These are phyloP conservation scores for Globisporangium radiosum DNA, from an alignment of 352 stramenopile genomes.

Conservation along the genomic window DNA sequence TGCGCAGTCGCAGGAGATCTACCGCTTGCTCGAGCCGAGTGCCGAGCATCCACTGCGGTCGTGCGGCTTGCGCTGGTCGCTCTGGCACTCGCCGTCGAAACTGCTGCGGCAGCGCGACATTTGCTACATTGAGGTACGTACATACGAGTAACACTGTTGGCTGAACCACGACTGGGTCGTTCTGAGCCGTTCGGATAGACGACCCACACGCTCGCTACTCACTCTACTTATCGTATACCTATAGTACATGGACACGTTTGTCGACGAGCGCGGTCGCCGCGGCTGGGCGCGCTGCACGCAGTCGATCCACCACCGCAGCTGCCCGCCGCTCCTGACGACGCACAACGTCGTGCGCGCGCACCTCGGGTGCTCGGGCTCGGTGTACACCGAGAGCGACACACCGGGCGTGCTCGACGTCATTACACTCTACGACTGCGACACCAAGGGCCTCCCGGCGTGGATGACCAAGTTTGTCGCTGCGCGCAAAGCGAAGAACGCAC, in stretches of 20 bases:
- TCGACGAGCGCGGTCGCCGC: slow-evolving; percentile 41
- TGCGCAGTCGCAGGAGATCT: slow-evolving; percentile 51
- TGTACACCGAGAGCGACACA: slow-evolving; percentile 54
- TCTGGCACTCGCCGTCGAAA: slow-evolving; percentile 55
- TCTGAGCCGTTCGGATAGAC: no score
- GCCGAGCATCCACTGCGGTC: slow-evolving; percentile 42
- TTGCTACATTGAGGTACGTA: slow-evolving; percentile 42
- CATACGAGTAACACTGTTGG: no score
- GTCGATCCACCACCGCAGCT: slow-evolving; percentile 60
- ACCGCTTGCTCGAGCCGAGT: slow-evolving; percentile 38
- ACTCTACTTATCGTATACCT: neutral
- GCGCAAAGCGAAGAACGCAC: slow-evolving; percentile 51
- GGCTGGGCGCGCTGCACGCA: slow-evolving; percentile 59
- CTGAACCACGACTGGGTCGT: no score
- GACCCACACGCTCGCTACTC: neutral
- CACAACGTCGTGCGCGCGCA: slow-evolving; percentile 52
- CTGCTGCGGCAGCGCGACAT: slow-evolving; percentile 55
- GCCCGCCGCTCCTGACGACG: slow-evolving; percentile 36
- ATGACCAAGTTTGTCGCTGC: slow-evolving; percentile 55
- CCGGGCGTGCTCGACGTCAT: slow-evolving; percentile 41
- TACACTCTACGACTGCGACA: slow-evolving; percentile 59
- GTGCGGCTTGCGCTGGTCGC: slow-evolving; percentile 52
- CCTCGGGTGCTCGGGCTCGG: slow-evolving; percentile 48
- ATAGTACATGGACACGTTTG: slow-evolving; percentile 55
- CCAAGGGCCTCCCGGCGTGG: slow-evolving; percentile 50